A percentile compares a stretch with the other conserved stretches of the same genome.
Conservation (phyloP, 306 rosid genomes). For the Abrus precatorius region DNA sequence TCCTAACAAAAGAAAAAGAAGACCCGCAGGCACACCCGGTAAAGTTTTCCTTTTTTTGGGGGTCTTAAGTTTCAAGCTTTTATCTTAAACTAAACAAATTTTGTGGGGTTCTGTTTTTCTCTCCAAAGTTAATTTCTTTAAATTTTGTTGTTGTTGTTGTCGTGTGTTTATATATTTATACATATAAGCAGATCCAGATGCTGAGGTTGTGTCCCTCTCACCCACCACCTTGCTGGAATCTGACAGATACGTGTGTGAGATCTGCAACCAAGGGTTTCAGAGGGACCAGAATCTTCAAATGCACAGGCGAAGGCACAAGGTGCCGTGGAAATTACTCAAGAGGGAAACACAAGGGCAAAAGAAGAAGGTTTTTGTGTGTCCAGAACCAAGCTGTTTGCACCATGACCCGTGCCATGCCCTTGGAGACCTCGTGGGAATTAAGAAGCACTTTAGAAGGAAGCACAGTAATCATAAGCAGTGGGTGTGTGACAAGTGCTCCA, state of each 20-base stretch:
- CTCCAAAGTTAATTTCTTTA: neutral
- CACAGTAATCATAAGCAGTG: constrained; percentile 94
- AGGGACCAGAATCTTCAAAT: constrained; percentile 99
- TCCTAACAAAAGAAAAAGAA: constrained; percentile 79
- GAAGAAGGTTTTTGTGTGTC: constrained; percentile 92
- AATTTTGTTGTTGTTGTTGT: neutral
- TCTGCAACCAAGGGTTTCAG: constrained; percentile 97
- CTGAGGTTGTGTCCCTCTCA: constrained; percentile 91
- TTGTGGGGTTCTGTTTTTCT: neutral
- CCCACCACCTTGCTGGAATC: constrained; percentile 90
- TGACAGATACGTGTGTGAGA: constrained; percentile 94
- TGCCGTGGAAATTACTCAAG: constrained; percentile 91
- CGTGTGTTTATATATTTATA: neutral
- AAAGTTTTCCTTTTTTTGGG: constrained; percentile 6
- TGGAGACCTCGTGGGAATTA: constrained; percentile 95
- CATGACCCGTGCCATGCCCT: constrained; percentile 92
- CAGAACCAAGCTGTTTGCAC: constrained; percentile 86
- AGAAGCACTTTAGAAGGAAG: constrained; percentile 89
- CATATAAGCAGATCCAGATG: constrained; percentile 81
- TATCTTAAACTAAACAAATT: neutral
- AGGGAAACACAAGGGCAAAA: constrained; percentile 70
- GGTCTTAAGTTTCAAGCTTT: constrained; percentile 12
- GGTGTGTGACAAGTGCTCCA: constrained; percentile 91
- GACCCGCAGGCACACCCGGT: constrained; percentile 99
- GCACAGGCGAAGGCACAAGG: constrained; percentile 92